These are phyloP conservation scores for Phallus indusiatus DNA, from an alignment of 768 basidiomycete species.

Conservation along the genomic window DNA sequence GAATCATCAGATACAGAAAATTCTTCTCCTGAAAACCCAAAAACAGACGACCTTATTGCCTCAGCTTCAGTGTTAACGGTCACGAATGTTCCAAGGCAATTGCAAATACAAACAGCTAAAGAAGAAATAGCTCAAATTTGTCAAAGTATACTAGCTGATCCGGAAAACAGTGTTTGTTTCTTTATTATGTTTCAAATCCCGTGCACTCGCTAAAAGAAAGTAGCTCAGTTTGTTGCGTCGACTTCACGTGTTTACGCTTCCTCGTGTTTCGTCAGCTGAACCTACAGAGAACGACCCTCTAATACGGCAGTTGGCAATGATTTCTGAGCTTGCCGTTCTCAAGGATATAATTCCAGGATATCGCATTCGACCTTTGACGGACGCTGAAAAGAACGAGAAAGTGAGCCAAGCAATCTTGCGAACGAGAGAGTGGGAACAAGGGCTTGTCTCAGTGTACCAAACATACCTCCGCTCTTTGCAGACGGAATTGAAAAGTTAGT, in stretches of 20 bases:
- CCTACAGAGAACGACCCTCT: conserved; percentile 69
- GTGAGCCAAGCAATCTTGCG: conserved; percentile 87
- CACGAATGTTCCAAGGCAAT: conserved; percentile 55
- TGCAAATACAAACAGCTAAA: conserved; percentile 68
- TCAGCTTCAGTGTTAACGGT: conserved; percentile 72
- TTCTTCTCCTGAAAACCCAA: conserved; percentile 16
- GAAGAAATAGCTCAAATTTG: conserved; percentile 92
- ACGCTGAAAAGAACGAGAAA: conserved; percentile 85
- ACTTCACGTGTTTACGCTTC: conserved; percentile 78
- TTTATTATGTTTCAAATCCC: neutral
- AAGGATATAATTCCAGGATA: conserved; percentile 96
- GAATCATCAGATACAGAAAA: conserved; percentile 19
- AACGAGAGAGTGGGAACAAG: conserved; percentile 93
- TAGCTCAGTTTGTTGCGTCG: conserved; percentile 86
- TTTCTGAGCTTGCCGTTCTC: conserved; percentile 90
- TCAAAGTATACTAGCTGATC: conserved; percentile 89
- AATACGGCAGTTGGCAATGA: conserved; percentile 79
- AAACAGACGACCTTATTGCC: conserved; percentile 69
- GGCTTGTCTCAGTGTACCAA: conserved; percentile 82
- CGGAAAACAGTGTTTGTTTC: conserved; percentile 79
- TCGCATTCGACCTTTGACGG: conserved; percentile 85
- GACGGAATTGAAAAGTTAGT: conserved; percentile 73
- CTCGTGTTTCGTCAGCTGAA: conserved; percentile 60
- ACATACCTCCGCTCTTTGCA: conserved; percentile 80
- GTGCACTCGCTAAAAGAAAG: neutral